These are phyloP conservation scores for Strobilomyces dryophilus DNA, from an alignment of 768 basidiomycete species.

Conservation along the genomic window DNA sequence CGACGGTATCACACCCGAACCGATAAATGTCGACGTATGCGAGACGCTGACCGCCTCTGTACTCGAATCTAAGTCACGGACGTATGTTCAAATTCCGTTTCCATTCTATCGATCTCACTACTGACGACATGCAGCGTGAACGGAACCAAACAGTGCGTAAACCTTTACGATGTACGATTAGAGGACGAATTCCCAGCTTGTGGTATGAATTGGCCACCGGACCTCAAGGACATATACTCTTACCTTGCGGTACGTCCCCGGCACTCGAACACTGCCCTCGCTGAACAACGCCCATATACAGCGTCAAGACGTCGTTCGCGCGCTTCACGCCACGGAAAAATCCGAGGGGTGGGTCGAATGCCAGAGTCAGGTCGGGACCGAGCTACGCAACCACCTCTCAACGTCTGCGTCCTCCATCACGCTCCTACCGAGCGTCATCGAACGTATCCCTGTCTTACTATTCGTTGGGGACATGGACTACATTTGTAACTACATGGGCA, in stretches of 20 bases:
- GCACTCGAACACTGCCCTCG: neutral
- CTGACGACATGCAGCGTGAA: constrained; percentile 47
- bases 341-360: constrained; percentile 89
- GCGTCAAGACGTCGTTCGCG: constrained; percentile 75
- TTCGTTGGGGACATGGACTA: constrained; percentile 96
- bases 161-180: constrained; percentile 93
- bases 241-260: constrained; percentile 71
- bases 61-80: constrained; percentile 24
- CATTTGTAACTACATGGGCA: constrained; percentile 93
- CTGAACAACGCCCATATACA: constrained; percentile 28
- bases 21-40: constrained; percentile 55
- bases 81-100: constrained; percentile 14
- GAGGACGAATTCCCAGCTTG: constrained; percentile 83
- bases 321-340: constrained; percentile 78
- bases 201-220: constrained; percentile 97
- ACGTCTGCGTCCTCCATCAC: constrained; percentile 72
- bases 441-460: constrained; percentile 78
- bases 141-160: constrained; percentile 74
- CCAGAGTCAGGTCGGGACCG: constrained; percentile 54
- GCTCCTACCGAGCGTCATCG: constrained; percentile 74
- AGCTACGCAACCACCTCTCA: constrained; percentile 53
- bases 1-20: constrained; percentile 43
- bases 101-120: neutral
- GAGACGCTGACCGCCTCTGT: constrained; percentile 50
- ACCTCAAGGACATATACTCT: constrained; percentile 65